Evolutionary conservation across 805 yeast species (phyloP), one percentile per base, ranked within the genome.

Genomic region (Sugiyamaella boreocaroliniensis): DNA sequence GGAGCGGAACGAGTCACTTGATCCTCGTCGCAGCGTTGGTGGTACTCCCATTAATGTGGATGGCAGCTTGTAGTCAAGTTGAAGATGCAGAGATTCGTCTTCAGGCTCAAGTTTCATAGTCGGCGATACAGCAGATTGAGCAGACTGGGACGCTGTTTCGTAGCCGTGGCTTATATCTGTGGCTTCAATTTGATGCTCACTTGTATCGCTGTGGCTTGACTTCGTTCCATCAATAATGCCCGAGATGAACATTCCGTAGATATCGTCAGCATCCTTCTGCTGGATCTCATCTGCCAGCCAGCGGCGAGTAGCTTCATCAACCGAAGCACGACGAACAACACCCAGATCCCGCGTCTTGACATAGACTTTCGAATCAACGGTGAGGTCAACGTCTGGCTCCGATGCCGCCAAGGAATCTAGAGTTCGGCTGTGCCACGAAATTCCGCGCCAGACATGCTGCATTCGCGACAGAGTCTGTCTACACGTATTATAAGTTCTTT

Each of bases 301-400:
- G 29, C 40, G 29, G 20, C 62, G 49, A n/a, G 63, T 58, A 9
- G 56, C 43, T 43, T 55, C 61, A 32, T 59, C 63, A 5, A 52
- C 52, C n/a, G 61, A 55, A 9, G 61, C 63, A n/a, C 57, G 53
- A 20, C 56, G 48, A 18, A 58, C 53, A 3, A 60, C 55, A 7
- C 63, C 64, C 26, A 52, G 50, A 40, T 61, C 64, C 18, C 50
- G 32, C 7, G 62, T 60, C 47, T 41, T 52, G 20, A 59, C 54
- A 47, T 50, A 43, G 12, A 58, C 55, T 20, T 54, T 57, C 32
- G 59, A 45, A 22, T 42, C 49, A 4, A 53, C 51, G 16, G 55
- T 49, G 22, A 63, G 55, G 45, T 63, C 66, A 16, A 63, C 66
- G 37, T 63, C 66, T 11, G 61, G 61, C 47, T 63, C 65, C 2